phyloP scores from a whole-genome alignment of 2,329 filamentous ascomycete species.

The Colletotrichum siamense region DNA sequence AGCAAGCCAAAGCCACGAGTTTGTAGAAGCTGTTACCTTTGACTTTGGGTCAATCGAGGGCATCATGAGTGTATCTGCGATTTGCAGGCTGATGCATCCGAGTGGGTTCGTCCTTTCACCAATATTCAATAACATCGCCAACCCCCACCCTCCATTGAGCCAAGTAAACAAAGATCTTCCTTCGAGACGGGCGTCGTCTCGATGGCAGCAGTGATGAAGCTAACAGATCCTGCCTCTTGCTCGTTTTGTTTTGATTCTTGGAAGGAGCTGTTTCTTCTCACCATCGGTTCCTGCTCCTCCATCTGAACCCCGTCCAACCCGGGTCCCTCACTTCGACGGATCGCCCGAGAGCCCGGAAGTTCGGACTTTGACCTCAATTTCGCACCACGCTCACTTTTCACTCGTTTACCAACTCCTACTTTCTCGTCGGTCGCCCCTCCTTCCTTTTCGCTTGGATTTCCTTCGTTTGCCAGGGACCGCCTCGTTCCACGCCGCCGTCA shows the following conservation, averaged over 20 bases:
- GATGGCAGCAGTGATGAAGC: not conserved
- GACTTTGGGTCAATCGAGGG: not conserved
- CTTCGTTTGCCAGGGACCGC: not conserved
- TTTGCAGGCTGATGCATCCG: not conserved
- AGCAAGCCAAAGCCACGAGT: not conserved
- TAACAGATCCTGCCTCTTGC: not conserved
- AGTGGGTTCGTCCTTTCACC: not conserved
- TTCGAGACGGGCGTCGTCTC: not conserved
- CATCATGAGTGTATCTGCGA: not conserved
- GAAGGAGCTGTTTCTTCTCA: not conserved
- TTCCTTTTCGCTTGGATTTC: not conserved
- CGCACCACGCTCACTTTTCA: not conserved
- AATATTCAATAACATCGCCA: not conserved
- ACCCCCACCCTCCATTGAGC: not conserved
- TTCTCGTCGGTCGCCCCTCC: not conserved
- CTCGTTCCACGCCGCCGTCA: not conserved
- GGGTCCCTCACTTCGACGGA: not conserved
- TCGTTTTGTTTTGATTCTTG: not conserved
- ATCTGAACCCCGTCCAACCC: not conserved
- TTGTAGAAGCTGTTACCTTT: not conserved
- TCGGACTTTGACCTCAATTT: not conserved
- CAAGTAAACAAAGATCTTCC: not conserved
- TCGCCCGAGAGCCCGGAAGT: not conserved
- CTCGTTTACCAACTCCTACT: not conserved
- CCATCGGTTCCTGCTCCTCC: not conserved